Conservation (phyloP, 1,284 basidiomycete species). For the Pterulicium gracile region DNA sequence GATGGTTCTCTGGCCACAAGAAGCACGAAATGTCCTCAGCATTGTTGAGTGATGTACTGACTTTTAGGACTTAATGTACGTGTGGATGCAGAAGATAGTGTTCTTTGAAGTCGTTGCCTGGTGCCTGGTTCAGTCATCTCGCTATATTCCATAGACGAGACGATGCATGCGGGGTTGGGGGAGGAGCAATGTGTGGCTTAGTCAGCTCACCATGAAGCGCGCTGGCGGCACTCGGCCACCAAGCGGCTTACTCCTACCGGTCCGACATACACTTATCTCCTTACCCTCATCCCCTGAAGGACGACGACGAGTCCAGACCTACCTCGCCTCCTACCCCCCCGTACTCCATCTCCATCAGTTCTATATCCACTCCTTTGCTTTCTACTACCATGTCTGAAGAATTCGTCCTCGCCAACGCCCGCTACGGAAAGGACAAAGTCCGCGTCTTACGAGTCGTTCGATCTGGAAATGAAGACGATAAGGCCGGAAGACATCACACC, state of each 20-base stretch:
- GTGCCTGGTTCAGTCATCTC: not conserved
- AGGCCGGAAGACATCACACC: conserved; percentile 41
- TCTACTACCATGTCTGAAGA: too few species aligned
- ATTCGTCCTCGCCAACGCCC: conserved; percentile 32
- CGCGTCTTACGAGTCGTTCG: conserved; percentile 80
- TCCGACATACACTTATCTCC: too few species aligned
- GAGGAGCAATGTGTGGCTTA: not conserved
- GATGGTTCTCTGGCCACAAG: not conserved
- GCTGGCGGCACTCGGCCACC: not conserved
- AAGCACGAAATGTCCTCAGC: too few species aligned
- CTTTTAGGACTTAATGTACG: not conserved
- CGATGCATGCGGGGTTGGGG: not conserved
- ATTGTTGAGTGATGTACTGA: not conserved
- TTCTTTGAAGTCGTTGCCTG: not conserved
- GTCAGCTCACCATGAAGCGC: not conserved
- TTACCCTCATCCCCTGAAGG: too few species aligned
- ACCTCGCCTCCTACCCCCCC: too few species aligned
- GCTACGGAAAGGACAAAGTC: conserved; percentile 83
- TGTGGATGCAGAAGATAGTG: not conserved
- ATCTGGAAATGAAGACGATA: conserved; percentile 32
- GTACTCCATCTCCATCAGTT: too few species aligned
- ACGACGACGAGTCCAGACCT: too few species aligned
- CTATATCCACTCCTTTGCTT: too few species aligned
- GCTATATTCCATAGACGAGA: not conserved
- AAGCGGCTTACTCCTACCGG: not conserved